Evolutionary conservation across 306 rosid species (phyloP), one percentile per base, ranked within the genome.

Genomic region (Prunus armeniaca): DNA sequence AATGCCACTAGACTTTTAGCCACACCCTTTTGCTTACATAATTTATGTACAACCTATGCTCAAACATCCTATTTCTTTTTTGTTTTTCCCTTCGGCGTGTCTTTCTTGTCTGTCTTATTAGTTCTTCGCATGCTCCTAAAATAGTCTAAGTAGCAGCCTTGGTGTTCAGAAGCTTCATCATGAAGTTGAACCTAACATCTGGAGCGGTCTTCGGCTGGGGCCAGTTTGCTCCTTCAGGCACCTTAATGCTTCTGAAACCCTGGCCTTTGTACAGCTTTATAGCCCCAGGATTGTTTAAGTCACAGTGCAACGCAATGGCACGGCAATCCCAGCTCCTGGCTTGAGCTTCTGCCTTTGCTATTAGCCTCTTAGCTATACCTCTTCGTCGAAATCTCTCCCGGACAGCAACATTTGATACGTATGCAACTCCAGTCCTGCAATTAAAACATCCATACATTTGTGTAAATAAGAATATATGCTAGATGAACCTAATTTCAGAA

Each of bases 161-260:
- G 56, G 76, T 73, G 83, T 84, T 86, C 62, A 96, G 84, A 89
- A 91, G 90, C 93, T 96, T 96, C 99, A 96, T 96, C 99, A 96
- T 96, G 89, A 96, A 92, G 81, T 70, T 79, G 89, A 91, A 96
- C 67, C 60, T 84, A 28, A 86, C 74, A 79, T 96, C 90, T 0
- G 98, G 93, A n/a, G 89, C 86, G 43, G 97, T 92, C 88, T 82
- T 96, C n/a, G 99, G 99, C 75, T 84, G 89, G 20, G 98, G 99
- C 99, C 99, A 96, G 66, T 86, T 89, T 61, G 99, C 97, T 83
- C 97, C 98, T 80, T 84, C 91, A 13, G 99, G 99, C 74, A 95
- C 91, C 84, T 86, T 92, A 56, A 96, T 80, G 68, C 80, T 66
- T 79, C 82, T 95, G 92, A 88, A 92, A 71, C 99, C 97, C 82